Evolutionary conservation across 202 grass and related monocot genomes (phyloP), one percentile per base, ranked within the genome.

Genomic region (Bolboschoenoplectus hybrid): DNA sequence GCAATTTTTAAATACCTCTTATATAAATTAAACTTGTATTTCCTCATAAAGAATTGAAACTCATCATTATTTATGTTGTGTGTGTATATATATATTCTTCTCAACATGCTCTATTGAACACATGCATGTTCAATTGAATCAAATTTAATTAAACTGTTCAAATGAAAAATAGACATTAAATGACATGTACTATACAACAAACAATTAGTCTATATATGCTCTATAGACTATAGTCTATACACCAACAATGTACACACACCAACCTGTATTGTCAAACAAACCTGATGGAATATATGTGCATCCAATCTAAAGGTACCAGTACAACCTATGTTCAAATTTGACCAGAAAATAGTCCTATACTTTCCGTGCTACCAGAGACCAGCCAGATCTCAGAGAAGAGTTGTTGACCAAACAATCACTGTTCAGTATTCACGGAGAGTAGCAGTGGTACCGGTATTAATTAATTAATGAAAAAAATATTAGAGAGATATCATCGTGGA

Each of bases 401-500:
- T 75, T 52, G 47, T 75, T 53, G 72, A 52, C 46, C 46, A 51
- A 52, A 74, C 9, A 9, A 13, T 52, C 71, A 52, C 71, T 74
- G 46, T 74, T 71, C 67, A 71, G 2, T 5, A 1, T n/a, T 71
- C 41, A 71, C 41, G 67, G 67, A 71, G 16, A n/a, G 13, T 17
- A 71, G 7, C 14, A 55, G 19, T 45, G 19, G 62, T 52, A 53
- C 46, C 72, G 12, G 26, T 75, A 75, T 52, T 75, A 75, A 53
- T 72, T 72, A 38, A 17, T 19, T 7, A 58, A 58, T n/a, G 55
- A 1, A 58, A 1, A 58, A 26, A 26, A 26, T 26, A 26, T 26
- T 0, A 26, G 26, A 26, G 26, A 26, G 26, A 26, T 26, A 26
- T 26, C 0, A 26, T 26, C 26, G 26, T 26, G 26, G 0, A 26